Conservation (phyloP, 352 stramenopile species). For the Saprolegnia diclina region DNA sequence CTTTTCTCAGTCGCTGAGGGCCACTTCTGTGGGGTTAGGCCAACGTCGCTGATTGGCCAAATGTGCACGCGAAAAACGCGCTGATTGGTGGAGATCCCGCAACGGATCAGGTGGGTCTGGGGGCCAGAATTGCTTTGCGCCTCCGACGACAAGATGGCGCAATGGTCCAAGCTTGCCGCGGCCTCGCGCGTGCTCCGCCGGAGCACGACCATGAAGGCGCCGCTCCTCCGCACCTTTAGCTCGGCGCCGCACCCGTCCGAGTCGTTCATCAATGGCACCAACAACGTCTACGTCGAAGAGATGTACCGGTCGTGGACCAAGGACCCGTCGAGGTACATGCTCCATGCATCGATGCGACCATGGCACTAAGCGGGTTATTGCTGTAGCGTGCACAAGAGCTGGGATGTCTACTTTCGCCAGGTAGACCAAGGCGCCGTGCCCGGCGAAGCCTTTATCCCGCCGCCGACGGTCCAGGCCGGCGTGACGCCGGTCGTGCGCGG, state of each 20-base stretch:
- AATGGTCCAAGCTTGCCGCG: slow-evolving; percentile 25
- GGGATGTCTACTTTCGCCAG: slow-evolving; percentile 82
- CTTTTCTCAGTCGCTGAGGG: not conserved
- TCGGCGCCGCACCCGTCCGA: slow-evolving; percentile 66
- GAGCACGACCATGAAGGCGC: not conserved
- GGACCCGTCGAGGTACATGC: slow-evolving; percentile 69
- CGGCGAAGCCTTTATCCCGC: slow-evolving; percentile 77
- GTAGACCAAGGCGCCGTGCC: slow-evolving; percentile 72
- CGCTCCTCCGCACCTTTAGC: slow-evolving; percentile 46
- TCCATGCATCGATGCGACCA: not conserved
- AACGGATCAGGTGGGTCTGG: not conserved
- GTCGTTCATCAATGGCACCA: slow-evolving; percentile 92
- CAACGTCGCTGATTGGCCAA: slow-evolving; percentile 1
- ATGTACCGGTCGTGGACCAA: slow-evolving; percentile 94
- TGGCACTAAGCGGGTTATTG: slow-evolving; percentile 8
- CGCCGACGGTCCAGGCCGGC: slow-evolving; percentile 66
- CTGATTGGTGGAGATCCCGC: slow-evolving; percentile 12
- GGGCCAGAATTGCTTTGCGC: slow-evolving; percentile 23
- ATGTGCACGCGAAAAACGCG: not conserved
- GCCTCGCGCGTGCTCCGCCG: slow-evolving; percentile 23
- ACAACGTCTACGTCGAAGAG: slow-evolving; percentile 95
- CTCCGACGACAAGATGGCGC: slow-evolving; percentile 18
- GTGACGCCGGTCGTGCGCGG: slow-evolving; percentile 49
- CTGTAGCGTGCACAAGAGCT: slow-evolving; percentile 77
- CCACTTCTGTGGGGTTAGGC: not conserved